Percentiles rank a stretch among this genome's conserved stretches.
These are phyloP conservation scores for Coniochaeta sp. DNA, from an alignment of 2,329 filamentous ascomycete genomes.

Conservation along the genomic window DNA sequence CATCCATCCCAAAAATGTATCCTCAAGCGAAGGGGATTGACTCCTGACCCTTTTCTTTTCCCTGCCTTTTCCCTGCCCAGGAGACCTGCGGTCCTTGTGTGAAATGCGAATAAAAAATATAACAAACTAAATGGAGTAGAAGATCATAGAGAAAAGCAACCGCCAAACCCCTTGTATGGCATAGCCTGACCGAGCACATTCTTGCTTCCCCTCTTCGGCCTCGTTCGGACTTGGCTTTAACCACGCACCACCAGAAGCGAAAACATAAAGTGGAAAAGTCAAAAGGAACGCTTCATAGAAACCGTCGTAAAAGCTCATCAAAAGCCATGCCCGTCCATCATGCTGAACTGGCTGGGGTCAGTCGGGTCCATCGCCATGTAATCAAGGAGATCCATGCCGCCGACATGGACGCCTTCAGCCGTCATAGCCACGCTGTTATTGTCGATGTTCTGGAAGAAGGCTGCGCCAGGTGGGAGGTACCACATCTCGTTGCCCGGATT, in stretches of 20 bases:
- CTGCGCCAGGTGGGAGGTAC: constrained; percentile 57
- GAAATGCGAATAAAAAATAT: too few species aligned
- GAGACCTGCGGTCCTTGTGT: too few species aligned
- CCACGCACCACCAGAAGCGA: too few species aligned
- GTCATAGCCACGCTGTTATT: constrained; percentile 58
- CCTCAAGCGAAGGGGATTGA: background rate
- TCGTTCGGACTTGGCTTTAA: too few species aligned
- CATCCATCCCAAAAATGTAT: background rate
- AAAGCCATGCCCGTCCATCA: background rate
- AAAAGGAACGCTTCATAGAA: background rate
- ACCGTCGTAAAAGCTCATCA: background rate
- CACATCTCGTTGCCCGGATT: constrained; percentile 55
- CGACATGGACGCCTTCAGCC: constrained; percentile 59
- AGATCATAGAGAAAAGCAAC: too few species aligned
- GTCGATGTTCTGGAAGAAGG: constrained; percentile 59
- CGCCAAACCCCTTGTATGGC: too few species aligned
- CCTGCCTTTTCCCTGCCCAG: too few species aligned
- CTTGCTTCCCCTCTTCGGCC: too few species aligned
- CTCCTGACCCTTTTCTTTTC: too few species aligned
- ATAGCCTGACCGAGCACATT: too few species aligned
- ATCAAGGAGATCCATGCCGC: constrained; percentile 59
- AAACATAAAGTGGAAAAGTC: background rate
- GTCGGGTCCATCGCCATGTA: constrained; percentile 57
- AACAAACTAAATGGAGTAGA: too few species aligned
- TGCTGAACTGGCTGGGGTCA: background rate